These are phyloP conservation scores for Saturnispora mendoncae DNA, from an alignment of 805 yeast species.

Conservation along the genomic window DNA sequence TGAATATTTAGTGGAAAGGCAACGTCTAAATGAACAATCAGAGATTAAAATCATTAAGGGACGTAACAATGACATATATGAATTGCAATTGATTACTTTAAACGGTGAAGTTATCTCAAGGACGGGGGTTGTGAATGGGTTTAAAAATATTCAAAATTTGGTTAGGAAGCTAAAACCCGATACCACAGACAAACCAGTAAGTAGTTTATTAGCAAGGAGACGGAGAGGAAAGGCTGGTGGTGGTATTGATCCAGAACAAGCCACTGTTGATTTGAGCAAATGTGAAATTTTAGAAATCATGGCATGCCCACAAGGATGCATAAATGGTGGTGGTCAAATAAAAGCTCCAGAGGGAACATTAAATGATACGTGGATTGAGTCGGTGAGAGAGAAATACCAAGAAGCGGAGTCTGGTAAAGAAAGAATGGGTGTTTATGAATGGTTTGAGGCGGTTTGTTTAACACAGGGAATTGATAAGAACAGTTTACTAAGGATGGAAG, in stretches of 20 bases:
- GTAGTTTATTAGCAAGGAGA: constrained; percentile 33
- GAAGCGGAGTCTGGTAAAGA: no score
- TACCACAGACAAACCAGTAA: constrained; percentile 17
- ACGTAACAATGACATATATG: constrained; percentile 68
- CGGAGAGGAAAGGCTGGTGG: constrained; percentile 30
- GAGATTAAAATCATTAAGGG: constrained; percentile 43
- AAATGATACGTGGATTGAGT: constrained; percentile 34
- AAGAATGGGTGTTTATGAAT: no score
- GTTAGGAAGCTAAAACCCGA: constrained; percentile 66
- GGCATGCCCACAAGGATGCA: constrained; percentile 99
- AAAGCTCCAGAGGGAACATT: constrained; percentile 33
- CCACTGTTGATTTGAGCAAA: constrained; percentile 47
- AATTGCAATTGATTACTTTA: constrained; percentile 44
- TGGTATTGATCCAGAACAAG: neutral
- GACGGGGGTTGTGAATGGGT: constrained; percentile 76
- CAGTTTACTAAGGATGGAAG: constrained; percentile 34
- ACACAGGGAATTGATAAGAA: constrained; percentile 26
- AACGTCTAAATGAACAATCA: constrained; percentile 13
- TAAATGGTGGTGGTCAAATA: constrained; percentile 93
- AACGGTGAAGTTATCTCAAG: constrained; percentile 37
- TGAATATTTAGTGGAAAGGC: constrained; percentile 41
- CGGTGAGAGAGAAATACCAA: no score
- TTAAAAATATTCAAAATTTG: constrained; percentile 86
- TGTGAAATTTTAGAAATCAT: constrained; percentile 86
- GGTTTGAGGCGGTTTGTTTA: constrained; percentile 8